Evolutionary conservation across 306 rosid species (phyloP).

Genomic region (Benincasa hispida): DNA sequence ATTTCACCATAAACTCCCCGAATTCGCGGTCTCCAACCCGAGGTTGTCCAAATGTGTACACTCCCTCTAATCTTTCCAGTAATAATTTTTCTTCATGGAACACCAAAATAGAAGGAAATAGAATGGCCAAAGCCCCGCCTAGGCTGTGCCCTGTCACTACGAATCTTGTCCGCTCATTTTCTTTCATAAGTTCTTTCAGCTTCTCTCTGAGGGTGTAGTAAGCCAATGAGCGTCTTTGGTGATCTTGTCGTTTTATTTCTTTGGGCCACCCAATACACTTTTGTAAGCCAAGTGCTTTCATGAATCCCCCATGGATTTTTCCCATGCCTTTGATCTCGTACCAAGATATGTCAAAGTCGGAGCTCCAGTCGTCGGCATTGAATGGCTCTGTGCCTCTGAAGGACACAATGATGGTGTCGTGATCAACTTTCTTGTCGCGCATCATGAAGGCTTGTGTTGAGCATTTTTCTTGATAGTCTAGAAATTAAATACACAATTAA

Average conservation of each 20-base stretch:
- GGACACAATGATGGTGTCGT: conserved; percentile 49
- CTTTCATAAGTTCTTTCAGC: conserved; percentile 19
- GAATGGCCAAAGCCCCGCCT: conserved; percentile 72
- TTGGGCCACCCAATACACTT: conserved; percentile 45
- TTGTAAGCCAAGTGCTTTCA: conserved; percentile 49
- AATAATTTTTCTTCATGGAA: conserved; percentile 40
- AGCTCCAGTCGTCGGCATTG: conserved; percentile 41
- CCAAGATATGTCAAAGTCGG: conserved; percentile 71
- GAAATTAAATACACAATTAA: not conserved
- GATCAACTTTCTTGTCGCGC: conserved; percentile 27
- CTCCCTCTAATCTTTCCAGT: conserved; percentile 56
- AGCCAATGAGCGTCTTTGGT: conserved; percentile 15
- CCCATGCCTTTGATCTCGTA: conserved; percentile 41
- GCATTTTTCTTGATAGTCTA: not conserved
- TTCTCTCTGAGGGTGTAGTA: conserved; percentile 43
- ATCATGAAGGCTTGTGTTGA: conserved; percentile 52
- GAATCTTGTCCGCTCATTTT: conserved; percentile 38
- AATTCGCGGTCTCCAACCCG: conserved; percentile 50
- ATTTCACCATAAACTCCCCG: conserved; percentile 44
- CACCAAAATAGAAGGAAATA: conserved; percentile 40
- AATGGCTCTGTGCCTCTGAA: conserved; percentile 69
- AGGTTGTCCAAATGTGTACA: conserved; percentile 82
- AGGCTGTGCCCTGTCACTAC: conserved; percentile 74
- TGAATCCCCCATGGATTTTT: conserved; percentile 53
- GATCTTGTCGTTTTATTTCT: conserved; percentile 9